These are phyloP conservation scores for Boletus rubroflammeus DNA, from an alignment of 768 basidiomycete species.

Conservation along the genomic window DNA sequence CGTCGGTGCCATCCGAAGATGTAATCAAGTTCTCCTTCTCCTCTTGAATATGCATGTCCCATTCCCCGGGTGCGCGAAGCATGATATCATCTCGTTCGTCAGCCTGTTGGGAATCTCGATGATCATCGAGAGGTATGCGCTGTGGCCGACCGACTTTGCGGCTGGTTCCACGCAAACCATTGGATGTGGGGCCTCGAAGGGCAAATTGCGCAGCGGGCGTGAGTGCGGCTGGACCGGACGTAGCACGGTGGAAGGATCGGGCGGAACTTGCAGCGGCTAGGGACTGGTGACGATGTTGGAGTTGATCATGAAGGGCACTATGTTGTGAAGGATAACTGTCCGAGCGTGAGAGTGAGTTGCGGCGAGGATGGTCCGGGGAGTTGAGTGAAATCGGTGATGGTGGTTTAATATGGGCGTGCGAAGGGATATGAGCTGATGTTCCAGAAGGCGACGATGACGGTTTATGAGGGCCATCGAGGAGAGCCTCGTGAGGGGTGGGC, in stretches of 20 bases:
- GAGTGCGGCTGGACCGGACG: constrained; percentile 52
- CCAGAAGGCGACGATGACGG: constrained; percentile 25
- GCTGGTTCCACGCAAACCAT: constrained; percentile 32
- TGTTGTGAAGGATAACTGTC: constrained; percentile 57
- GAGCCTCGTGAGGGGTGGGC: constrained; percentile 38
- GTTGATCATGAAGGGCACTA: constrained; percentile 28
- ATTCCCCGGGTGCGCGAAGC: constrained; percentile 28
- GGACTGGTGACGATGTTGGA: constrained; percentile 29
- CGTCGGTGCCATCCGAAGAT: constrained; percentile 25
- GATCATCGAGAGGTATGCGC: constrained; percentile 37
- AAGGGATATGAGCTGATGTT: constrained; percentile 15
- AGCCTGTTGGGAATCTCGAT: constrained; percentile 28
- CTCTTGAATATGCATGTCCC: constrained; percentile 30
- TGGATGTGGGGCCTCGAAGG: constrained; percentile 29
- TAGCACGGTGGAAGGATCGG: constrained; percentile 63
- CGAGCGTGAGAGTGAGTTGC: constrained; percentile 59
- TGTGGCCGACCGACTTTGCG: constrained; percentile 35
- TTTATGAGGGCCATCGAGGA: constrained; percentile 29
- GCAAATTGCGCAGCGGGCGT: constrained; percentile 30
- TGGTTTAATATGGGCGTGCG: constrained; percentile 24
- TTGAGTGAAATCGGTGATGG: constrained; percentile 35
- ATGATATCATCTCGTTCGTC: constrained; percentile 36
- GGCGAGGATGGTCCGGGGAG: constrained; percentile 39
- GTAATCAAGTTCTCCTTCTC: constrained; percentile 40
- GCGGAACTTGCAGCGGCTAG: constrained; percentile 20